Evolutionary conservation across 2,329 filamentous ascomycete genomes (phyloP).

Genomic region (Penicillium sclerotiorum): DNA sequence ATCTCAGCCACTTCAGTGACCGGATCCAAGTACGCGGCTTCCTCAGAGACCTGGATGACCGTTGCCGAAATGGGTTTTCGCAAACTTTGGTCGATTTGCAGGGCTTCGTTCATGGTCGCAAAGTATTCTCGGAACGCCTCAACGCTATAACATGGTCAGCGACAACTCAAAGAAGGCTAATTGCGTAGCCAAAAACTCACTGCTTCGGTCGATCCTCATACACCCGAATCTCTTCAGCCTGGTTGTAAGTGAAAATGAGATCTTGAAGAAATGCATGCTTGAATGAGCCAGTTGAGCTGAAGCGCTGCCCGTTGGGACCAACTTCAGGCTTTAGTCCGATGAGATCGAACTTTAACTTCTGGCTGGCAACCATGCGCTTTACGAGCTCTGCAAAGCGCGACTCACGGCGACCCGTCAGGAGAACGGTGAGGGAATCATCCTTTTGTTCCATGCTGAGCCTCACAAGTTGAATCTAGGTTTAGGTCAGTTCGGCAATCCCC

Average conservation of each 20-base stretch:
- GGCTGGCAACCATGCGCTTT: conserved; percentile 76
- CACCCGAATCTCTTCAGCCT: conserved; percentile 76
- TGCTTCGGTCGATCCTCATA: conserved; percentile 67
- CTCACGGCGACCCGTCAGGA: conserved; percentile 86
- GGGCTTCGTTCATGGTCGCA: conserved; percentile 69
- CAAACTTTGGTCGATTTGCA: conserved; percentile 51
- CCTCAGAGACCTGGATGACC: conserved; percentile 83
- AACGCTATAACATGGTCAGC: conserved; percentile 52
- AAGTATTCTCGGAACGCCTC: conserved; percentile 87
- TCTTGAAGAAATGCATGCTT: conserved; percentile 83
- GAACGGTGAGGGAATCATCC: conserved; percentile 78
- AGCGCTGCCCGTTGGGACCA: conserved; percentile 76
- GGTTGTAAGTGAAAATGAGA: conserved; percentile 81
- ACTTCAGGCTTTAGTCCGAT: conserved; percentile 82
- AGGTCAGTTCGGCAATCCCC: conserved; percentile 24
- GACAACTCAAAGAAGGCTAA: neutral
- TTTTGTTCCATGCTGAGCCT: conserved; percentile 79
- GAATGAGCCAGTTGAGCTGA: conserved; percentile 84
- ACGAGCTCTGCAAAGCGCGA: conserved; percentile 75
- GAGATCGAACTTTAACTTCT: conserved; percentile 83
- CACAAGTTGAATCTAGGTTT: conserved; percentile 67
- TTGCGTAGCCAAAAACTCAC: conserved; percentile 35
- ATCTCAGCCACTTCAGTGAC: conserved; percentile 79
- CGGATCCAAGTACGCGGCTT: conserved; percentile 72
- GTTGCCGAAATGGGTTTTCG: conserved; percentile 72